These are phyloP conservation scores for Hypoxylon sp. DNA, from an alignment of 2,329 filamentous ascomycete genomes.

Conservation along the genomic window DNA sequence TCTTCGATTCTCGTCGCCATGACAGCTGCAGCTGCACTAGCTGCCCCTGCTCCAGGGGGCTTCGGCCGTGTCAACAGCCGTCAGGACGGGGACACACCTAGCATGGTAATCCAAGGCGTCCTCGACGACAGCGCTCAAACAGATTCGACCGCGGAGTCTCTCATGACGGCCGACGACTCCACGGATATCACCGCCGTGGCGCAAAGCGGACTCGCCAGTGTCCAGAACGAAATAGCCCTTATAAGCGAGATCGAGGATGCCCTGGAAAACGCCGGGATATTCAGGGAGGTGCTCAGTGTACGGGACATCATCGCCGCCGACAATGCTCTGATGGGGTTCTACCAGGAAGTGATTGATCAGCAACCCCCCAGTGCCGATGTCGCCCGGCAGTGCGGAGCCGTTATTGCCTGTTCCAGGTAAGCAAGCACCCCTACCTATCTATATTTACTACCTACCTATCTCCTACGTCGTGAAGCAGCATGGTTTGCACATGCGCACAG, in stretches of 20 bases:
- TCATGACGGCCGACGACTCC: background rate
- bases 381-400: background rate
- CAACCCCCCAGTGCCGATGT: background rate
- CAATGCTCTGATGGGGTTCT: background rate
- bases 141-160: background rate
- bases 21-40: background rate
- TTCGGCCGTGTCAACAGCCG: background rate
- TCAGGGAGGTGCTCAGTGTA: no score
- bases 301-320: background rate
- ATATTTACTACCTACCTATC: background rate
- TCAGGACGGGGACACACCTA: background rate
- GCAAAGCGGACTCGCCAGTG: background rate
- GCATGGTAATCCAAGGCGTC: background rate
- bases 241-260: background rate
- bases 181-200: background rate
- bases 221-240: background rate
- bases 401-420: constrained; percentile 13
- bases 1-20: background rate
- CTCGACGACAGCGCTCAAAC: background rate
- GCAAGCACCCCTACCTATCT: background rate
- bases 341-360: background rate
- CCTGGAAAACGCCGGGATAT: background rate
- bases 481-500: background rate
- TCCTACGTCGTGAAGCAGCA: background rate
- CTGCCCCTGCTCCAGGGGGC: background rate